Evolutionary conservation across 2,329 filamentous ascomycete species (phyloP), one percentile per base, ranked within the genome.

Genomic region (Penicillium janthinellum): DNA sequence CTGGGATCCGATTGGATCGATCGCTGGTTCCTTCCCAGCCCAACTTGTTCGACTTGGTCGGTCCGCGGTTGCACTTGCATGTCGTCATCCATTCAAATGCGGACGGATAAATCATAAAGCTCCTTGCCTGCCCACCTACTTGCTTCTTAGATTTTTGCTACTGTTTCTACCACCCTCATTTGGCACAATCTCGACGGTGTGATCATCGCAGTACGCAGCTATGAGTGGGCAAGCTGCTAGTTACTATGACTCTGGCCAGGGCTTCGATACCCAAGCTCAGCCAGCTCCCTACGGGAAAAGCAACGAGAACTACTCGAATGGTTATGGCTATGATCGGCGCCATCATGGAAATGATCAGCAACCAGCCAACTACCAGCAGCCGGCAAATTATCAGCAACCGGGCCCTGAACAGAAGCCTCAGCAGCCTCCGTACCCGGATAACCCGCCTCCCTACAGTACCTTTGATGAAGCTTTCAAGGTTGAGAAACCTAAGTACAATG

Each of bases 381-480:
- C 52, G 50, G 60, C 25, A 11, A 37, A 38, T 38, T 54, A 57
- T 47, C 57, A 58, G 41, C 62, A 59, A 38, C 50, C 64, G 56
- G n/a, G 56, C 57, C 57, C 63, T 31, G 68, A 69, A 34, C 58
- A 63, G 5, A 72, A 73, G 52, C 64, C 62, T 4, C 63, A 54
- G 35, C 57, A 54, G 37, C 57, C 63, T 25, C 57, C 57, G 25
- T 65, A 64, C 48, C 58, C 57, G 3, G 55, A 65, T 15, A 60
- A 64, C 48, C 66, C 59, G 0, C 61, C 60, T 5, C 59, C 59
- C 17, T 61, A 59, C 51, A 64, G 49, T 69, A 64, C 60, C 12
- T 97, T 96, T 72, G 87, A 94, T 20, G 85, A 97, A 71, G 86
- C 88, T 1, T 97, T 98, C 82, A 89, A 89, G 76, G 77, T 97